Evolutionary conservation across 306 rosid species (phyloP).

Genomic region (Prunus fruticosa): DNA sequence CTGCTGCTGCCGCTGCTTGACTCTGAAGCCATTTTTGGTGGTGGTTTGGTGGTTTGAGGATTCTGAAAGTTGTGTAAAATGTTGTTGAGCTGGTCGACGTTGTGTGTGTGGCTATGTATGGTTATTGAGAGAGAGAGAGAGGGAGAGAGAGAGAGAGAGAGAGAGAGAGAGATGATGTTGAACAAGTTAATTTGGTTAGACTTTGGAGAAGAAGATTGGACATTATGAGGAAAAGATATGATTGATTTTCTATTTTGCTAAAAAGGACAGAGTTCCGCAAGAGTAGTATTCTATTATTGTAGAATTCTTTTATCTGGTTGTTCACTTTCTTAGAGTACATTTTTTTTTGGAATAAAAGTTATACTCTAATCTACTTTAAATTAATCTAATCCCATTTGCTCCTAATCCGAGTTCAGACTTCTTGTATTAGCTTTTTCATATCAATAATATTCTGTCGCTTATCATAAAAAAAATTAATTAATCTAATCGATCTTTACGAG

Average conservation of each 20-base stretch:
- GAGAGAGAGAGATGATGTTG: neutral
- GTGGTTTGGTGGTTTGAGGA: neutral
- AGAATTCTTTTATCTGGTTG: too few species aligned
- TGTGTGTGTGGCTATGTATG: neutral
- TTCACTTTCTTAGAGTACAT: too few species aligned
- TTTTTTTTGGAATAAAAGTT: too few species aligned
- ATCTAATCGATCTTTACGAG: too few species aligned
- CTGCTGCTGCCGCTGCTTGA: neutral
- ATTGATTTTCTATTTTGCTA: neutral
- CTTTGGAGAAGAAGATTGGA: neutral
- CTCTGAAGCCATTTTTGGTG: constrained; percentile 18
- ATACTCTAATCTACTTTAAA: too few species aligned
- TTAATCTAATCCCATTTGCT: too few species aligned
- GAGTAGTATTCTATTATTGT: neutral
- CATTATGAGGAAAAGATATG: neutral
- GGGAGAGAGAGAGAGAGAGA: neutral
- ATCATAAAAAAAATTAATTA: too few species aligned
- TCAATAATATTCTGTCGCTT: too few species aligned
- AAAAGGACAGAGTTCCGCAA: neutral
- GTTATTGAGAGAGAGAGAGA: too few species aligned
- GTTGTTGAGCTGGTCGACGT: neutral
- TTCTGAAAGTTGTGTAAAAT: neutral
- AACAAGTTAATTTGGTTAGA: neutral
- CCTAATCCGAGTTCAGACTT: rapidly evolving
- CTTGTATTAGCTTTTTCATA: too few species aligned